Conservation (phyloP, 352 stramenopile species). For the Peronospora belbahrii region DNA sequence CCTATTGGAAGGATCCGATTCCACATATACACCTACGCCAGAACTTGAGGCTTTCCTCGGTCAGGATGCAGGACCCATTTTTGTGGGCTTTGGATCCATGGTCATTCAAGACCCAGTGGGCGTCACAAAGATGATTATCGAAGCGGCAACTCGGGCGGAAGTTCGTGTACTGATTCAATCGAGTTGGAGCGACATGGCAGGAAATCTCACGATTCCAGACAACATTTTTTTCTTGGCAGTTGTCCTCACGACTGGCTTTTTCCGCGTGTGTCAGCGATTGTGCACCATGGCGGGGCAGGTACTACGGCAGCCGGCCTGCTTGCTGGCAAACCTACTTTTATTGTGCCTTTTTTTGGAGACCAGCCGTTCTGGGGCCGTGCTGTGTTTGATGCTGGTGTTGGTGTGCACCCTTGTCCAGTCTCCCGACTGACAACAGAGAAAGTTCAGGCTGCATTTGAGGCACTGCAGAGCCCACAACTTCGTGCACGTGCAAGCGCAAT, state of each 20-base stretch:
- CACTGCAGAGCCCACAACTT: slow-evolving; percentile 48
- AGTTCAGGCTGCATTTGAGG: slow-evolving; percentile 67
- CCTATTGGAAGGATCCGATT: slow-evolving; percentile 29
- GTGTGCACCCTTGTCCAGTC: slow-evolving; percentile 81
- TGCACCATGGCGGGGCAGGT: slow-evolving; percentile 78
- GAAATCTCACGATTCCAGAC: slow-evolving; percentile 34
- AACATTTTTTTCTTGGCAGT: slow-evolving; percentile 55
- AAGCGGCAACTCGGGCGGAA: slow-evolving; percentile 47
- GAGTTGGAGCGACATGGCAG: slow-evolving; percentile 79
- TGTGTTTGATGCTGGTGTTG: slow-evolving; percentile 72
- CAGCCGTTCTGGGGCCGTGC: slow-evolving; percentile 92
- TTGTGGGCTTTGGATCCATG: slow-evolving; percentile 93
- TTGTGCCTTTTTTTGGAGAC: slow-evolving; percentile 93
- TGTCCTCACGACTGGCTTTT: slow-evolving; percentile 90
- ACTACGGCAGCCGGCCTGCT: slow-evolving; percentile 88
- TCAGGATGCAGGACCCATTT: slow-evolving; percentile 70
- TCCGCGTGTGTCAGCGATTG: slow-evolving; percentile 77
- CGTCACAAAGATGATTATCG: slow-evolving; percentile 80
- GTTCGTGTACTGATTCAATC: slow-evolving; percentile 87
- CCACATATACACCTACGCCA: slow-evolving; percentile 40
- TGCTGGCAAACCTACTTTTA: slow-evolving; percentile 88
- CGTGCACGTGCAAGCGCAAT: slow-evolving; percentile 41
- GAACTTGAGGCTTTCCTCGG: slow-evolving; percentile 66
- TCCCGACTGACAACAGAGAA: slow-evolving; percentile 73
- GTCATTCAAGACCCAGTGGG: slow-evolving; percentile 73